These are phyloP conservation scores for Saccharum spontaneum DNA, from an alignment of 176 grass and related monocot species.

Conservation along the genomic window DNA sequence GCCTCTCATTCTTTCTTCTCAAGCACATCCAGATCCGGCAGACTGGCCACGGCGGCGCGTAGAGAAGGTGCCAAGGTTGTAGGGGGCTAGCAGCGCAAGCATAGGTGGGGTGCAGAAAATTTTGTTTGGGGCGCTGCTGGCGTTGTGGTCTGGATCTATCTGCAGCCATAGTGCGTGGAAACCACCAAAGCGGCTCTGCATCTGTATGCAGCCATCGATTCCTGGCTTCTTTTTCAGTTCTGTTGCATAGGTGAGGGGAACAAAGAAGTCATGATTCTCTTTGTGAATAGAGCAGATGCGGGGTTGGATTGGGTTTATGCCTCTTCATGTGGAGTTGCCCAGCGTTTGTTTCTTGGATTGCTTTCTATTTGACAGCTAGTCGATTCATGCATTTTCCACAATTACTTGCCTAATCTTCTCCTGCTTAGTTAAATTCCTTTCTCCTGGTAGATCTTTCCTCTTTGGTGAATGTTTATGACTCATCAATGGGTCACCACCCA, in stretches of 20 bases:
- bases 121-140: not conserved
- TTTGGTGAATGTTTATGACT: not conserved
- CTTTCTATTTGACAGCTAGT: conserved; percentile 6
- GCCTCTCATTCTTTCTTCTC: conserved; percentile 1
- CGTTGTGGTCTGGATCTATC: not conserved
- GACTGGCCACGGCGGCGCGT: not conserved
- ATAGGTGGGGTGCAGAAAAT: not conserved
- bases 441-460: conserved; percentile 10
- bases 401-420: conserved; percentile 26
- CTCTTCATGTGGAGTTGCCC: not conserved
- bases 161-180: not conserved
- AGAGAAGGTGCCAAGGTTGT: not conserved
- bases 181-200: not conserved
- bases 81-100: not conserved
- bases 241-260: not conserved
- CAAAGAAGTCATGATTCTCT: not conserved
- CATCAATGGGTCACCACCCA: not conserved
- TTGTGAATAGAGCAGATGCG: not conserved
- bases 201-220: not conserved
- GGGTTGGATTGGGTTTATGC: not conserved
- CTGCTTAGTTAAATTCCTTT: not conserved
- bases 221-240: not conserved
- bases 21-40: not conserved
- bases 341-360: not conserved
- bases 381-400: not conserved